A percentile compares a stretch with the other conserved stretches of the same genome.
Evolutionary conservation across 2,329 filamentous ascomycete genomes (phyloP).

Genomic region (Diaporthe sp.): DNA sequence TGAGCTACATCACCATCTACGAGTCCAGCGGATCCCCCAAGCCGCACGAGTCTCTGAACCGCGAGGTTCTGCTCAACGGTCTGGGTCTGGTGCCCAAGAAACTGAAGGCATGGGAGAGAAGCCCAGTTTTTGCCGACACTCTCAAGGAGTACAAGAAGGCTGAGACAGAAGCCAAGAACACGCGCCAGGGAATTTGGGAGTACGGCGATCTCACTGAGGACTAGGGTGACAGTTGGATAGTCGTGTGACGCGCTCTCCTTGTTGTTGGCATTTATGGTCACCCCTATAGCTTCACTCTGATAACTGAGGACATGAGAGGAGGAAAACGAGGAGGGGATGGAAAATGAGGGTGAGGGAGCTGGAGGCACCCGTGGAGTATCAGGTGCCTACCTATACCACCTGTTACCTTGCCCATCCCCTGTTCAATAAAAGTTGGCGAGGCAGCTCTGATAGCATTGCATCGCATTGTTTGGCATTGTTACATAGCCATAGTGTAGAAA

Average conservation of each 20-base stretch:
- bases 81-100: constrained; percentile 93
- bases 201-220: constrained; percentile 97
- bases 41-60: constrained; percentile 85
- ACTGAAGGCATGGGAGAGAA: constrained; percentile 90
- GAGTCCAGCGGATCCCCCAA: constrained; percentile 75
- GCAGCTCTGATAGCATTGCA: constrained; percentile 25
- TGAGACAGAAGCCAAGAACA: constrained; percentile 83
- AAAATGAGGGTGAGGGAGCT: neutral
- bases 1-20: constrained; percentile 88
- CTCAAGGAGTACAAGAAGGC: constrained; percentile 79
- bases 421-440: constrained; percentile 19
- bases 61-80: constrained; percentile 85
- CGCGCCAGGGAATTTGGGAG: constrained; percentile 93
- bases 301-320: neutral
- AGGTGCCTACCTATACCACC: neutral
- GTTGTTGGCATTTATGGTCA: neutral
- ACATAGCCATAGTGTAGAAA: constrained; percentile 16
- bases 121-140: constrained; percentile 75
- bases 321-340: neutral
- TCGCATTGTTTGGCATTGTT: constrained; percentile 18
- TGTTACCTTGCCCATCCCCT: neutral
- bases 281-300: neutral
- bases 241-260: neutral
- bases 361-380: neutral
- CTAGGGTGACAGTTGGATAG: constrained; percentile 55